Percentiles rank a stretch among this genome's conserved stretches.
Evolutionary conservation across 441 rosid species (phyloP).

Genomic region (Euphorbia corollata): DNA sequence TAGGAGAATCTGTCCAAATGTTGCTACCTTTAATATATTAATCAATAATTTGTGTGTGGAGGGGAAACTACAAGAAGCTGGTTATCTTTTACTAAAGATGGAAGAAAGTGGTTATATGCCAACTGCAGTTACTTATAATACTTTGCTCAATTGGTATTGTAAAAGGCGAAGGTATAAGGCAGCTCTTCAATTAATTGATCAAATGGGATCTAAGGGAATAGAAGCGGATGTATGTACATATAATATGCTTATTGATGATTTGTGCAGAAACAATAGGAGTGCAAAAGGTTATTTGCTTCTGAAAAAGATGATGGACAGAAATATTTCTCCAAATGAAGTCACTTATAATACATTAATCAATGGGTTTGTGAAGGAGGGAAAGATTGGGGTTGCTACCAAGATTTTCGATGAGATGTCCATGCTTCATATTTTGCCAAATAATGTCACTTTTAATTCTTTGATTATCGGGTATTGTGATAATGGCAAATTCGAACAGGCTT

Average conservation of each 20-base stretch:
- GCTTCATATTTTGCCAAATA: slow-evolving; percentile 49
- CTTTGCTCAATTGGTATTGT: slow-evolving; percentile 71
- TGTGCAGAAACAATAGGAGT: slow-evolving; percentile 68
- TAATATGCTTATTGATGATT: slow-evolving; percentile 61
- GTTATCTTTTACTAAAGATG: slow-evolving; percentile 66
- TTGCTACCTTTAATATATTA: slow-evolving; percentile 75
- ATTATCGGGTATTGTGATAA: slow-evolving; percentile 48
- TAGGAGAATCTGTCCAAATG: slow-evolving; percentile 63
- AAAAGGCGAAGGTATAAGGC: slow-evolving; percentile 56
- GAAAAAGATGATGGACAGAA: slow-evolving; percentile 67
- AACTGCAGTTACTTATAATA: slow-evolving; percentile 64
- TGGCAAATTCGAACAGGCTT: slow-evolving; percentile 54
- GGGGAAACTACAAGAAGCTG: slow-evolving; percentile 59
- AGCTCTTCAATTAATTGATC: slow-evolving; percentile 55
- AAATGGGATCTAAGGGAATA: slow-evolving; percentile 62
- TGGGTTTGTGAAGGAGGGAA: slow-evolving; percentile 73
- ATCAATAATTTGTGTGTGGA: slow-evolving; percentile 55
- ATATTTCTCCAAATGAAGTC: slow-evolving; percentile 54
- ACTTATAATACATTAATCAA: slow-evolving; percentile 69
- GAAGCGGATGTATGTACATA: slow-evolving; percentile 69
- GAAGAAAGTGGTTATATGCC: slow-evolving; percentile 67
- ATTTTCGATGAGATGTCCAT: slow-evolving; percentile 62
- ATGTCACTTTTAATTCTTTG: slow-evolving; percentile 61
- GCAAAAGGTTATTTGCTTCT: slow-evolving; percentile 69
- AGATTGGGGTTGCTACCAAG: slow-evolving; percentile 44